Evolutionary conservation across 1,139 yeast genomes (phyloP), one percentile per base, ranked within the genome.

Genomic region (Spathaspora sp.): DNA sequence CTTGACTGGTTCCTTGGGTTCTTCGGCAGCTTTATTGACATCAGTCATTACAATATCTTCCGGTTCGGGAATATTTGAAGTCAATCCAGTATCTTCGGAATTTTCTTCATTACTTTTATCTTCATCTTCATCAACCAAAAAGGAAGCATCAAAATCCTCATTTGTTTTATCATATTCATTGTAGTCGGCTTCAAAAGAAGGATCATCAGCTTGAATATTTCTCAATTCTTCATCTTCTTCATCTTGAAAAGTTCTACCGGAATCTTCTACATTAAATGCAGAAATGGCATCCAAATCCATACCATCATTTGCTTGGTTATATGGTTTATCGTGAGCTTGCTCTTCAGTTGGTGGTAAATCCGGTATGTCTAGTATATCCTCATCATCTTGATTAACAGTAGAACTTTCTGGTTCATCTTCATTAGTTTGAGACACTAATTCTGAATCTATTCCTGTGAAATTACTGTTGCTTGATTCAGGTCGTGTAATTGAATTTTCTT

Each of bases 291-390:
- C 39, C n/a, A 36, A 16, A 36, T 36, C 25, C 76, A 77, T 68
- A 72, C 79, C 62, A 74, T 60, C 59, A 68, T 66, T 61, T 82
- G 73, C 61, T 68, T 71, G 46, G 76, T 81, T 56, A 74, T 80
- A 65, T 73, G 79, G 34, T 8, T 40, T 33, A 25, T 43, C 39
- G 16, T 2, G 25, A 15, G 7, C 33, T 18, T 38, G 40, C 23
- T 24, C 15, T 31, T 26, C 15, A 26, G 7, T n/a, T n/a, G 31
- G 4, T 25, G 45, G 46, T n/a, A 40, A 27, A 31, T 43, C 47
- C 6, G 47, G 48, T 27, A 46, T 43, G 40, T 40, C 49, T 9
- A 46, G 25, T 29, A 46, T 34, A 6, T 61, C 55, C 46, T 75
- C 67, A 46, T 72, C 64, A 46, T 72, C 64, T 45, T 72, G 68